Evolutionary conservation across 2,329 filamentous ascomycete species (phyloP).

Genomic region (Phialocephala sp.): DNA sequence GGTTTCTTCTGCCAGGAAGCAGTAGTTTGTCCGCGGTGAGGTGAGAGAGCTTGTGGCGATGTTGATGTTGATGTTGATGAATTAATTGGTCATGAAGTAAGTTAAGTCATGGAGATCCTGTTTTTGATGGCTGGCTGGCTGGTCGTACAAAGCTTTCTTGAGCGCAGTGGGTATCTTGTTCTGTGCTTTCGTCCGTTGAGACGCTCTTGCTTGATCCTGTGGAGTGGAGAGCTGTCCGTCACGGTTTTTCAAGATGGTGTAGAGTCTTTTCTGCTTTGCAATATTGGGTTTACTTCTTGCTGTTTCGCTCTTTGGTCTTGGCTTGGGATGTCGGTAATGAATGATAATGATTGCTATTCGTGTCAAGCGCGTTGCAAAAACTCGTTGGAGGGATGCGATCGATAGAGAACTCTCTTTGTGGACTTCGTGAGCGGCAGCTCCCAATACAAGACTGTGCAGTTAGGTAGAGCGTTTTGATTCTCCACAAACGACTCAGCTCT

Average conservation of each 20-base stretch:
- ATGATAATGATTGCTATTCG: slow-evolving; percentile 28
- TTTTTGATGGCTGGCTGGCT: background rate
- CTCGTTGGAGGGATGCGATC: slow-evolving; percentile 39
- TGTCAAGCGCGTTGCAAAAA: slow-evolving; percentile 32
- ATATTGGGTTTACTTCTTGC: slow-evolving; percentile 15
- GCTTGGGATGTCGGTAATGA: slow-evolving; percentile 38
- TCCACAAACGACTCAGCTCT: slow-evolving; percentile 3
- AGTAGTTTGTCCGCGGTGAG: slow-evolving; percentile 18
- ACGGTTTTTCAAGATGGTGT: slow-evolving; percentile 10
- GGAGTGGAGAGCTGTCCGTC: background rate
- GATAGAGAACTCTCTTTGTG: slow-evolving; percentile 33
- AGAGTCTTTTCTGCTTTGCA: background rate
- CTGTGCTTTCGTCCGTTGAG: background rate
- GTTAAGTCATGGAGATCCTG: slow-evolving; percentile 3
- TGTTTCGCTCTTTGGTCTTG: slow-evolving; percentile 20
- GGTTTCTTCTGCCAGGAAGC: slow-evolving; percentile 1
- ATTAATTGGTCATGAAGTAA: slow-evolving; percentile 14
- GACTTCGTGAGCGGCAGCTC: slow-evolving; percentile 22
- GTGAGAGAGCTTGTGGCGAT: background rate
- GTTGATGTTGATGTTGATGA: too few species aligned
- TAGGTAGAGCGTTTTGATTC: slow-evolving; percentile 28
- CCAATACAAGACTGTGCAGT: slow-evolving; percentile 37
- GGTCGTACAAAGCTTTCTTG: background rate
- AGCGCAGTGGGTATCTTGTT: background rate
- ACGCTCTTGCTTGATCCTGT: background rate